phyloP scores from a whole-genome alignment of 2,329 filamentous ascomycete genomes.

The Aspergillus phoenicis region DNA sequence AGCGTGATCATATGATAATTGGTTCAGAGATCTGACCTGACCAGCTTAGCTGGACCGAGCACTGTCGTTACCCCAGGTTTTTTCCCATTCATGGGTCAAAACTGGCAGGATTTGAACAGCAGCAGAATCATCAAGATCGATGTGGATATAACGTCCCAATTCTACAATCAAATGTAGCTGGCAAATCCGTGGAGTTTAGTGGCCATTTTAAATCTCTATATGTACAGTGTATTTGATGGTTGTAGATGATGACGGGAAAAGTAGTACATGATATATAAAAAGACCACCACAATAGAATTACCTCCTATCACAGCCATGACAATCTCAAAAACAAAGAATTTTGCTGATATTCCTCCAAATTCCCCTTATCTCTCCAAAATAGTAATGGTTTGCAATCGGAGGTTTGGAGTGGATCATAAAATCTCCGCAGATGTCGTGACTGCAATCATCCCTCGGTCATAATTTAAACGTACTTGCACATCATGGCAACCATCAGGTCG shows the following conservation, averaged over 20 bases:
- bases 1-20: background rate
- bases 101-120: too few relatives aligned
- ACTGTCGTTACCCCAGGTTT: background rate
- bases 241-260: slow-evolving; percentile 27
- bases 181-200: slow-evolving; percentile 19
- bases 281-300: slow-evolving; percentile 29
- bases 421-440: slow-evolving; percentile 1
- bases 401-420: background rate
- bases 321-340: slow-evolving; percentile 1
- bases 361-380: background rate
- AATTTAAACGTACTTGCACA: slow-evolving; percentile 76
- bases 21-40: background rate
- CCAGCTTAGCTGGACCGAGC: background rate
- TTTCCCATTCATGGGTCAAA: background rate
- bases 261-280: slow-evolving; percentile 36
- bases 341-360: slow-evolving; percentile 3
- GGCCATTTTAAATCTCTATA: slow-evolving; percentile 35
- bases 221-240: slow-evolving; percentile 32
- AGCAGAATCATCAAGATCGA: too few relatives aligned
- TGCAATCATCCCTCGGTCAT: slow-evolving; percentile 11
- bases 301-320: slow-evolving; percentile 17
- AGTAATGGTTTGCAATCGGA: background rate
- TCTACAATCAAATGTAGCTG: background rate
- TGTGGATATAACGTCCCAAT: too few relatives aligned
- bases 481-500: slow-evolving; percentile 90